Evolutionary conservation across 106 monocot genomes (phyloP).

Genomic region (Dactylorhiza incarnata): DNA sequence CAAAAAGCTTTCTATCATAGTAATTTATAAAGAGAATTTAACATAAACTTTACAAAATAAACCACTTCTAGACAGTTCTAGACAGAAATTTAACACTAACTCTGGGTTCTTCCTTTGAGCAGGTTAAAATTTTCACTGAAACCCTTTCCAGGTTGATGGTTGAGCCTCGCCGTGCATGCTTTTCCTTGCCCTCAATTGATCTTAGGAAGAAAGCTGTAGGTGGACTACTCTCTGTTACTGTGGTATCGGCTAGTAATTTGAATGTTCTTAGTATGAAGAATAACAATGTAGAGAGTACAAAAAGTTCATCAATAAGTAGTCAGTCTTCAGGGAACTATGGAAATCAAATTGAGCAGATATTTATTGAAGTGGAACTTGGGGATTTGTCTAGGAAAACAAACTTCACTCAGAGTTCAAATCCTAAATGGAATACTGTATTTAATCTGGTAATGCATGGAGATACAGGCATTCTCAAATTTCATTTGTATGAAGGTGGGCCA

Average conservation of each 20-base stretch:
- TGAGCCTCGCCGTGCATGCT: conserved; percentile 83
- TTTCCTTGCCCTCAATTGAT: conserved; percentile 67
- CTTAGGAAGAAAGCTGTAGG: conserved; percentile 55
- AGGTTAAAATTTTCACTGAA: conserved; percentile 88
- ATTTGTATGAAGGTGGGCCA: conserved; percentile 59
- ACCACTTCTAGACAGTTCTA: no score
- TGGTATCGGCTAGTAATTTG: conserved; percentile 67
- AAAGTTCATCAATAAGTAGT: conserved; percentile 10
- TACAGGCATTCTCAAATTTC: conserved; percentile 61
- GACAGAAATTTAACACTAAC: background rate
- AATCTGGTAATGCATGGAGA: conserved; percentile 86
- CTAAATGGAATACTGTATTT: conserved; percentile 68
- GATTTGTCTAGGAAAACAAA: conserved; percentile 64
- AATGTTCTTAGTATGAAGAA: conserved; percentile 13
- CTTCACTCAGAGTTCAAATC: conserved; percentile 36
- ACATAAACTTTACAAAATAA: no score
- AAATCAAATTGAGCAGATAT: conserved; percentile 34
- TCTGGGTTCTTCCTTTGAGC: conserved; percentile 1
- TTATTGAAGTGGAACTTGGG: conserved; percentile 79
- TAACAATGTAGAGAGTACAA: conserved; percentile 21
- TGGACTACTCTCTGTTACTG: conserved; percentile 63
- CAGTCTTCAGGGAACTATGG: conserved; percentile 13
- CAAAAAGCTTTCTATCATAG: no score
- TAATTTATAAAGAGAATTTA: no score
- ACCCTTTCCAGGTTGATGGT: conserved; percentile 75